Evolutionary conservation across 73 alveolate genomes (phyloP), one percentile per base, ranked within the genome.

Genomic region (Stentor coeruleus): DNA sequence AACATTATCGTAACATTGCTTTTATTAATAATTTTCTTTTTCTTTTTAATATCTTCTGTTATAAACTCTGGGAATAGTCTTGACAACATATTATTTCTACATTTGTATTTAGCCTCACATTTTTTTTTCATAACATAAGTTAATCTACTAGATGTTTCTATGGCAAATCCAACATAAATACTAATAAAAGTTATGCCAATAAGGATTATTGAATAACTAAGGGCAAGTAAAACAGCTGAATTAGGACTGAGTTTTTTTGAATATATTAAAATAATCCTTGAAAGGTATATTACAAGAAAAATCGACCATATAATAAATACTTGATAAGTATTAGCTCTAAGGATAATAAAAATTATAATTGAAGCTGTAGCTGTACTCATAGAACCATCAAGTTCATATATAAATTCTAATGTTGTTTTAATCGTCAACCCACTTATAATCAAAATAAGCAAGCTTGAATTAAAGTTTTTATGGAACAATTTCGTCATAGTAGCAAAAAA

Each of bases 51-150:
- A 72, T 91, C 84, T 57, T 88, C 96, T 58, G 89, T 82, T 15
- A 93, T 93, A 74, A 90, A 84, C 15, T 91, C 89, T 20, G 98
- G 98, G 74, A 93, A 74, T 33, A 93, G 58, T n/a, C 86, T 77
- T 58, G 92, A 84, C 0, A 93, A 81, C 35, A 93, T 90, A 26
- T 60, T 41, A 59, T 89, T 72, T 3, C 90, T 76, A 36, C 87
- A 87, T 20, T 83, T 66, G 33, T 20, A 66, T 66, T 66, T 20
- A 15, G 14, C n/a, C 15, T 66, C 79, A 40, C n/a, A 20, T 20
- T 20, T 20, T 66, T 33, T 31, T 20, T 28, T 20, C 49, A 28
- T 20, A 28, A 33, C 11, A 33, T 66, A 66, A 11, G 20, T 20
- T 14, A 26, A 26, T 31, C 37, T 20, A 20, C 14, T 66, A 40